phyloP scores from a whole-genome alignment of 2,329 filamentous ascomycete species.

The Botrytis tulipae region DNA sequence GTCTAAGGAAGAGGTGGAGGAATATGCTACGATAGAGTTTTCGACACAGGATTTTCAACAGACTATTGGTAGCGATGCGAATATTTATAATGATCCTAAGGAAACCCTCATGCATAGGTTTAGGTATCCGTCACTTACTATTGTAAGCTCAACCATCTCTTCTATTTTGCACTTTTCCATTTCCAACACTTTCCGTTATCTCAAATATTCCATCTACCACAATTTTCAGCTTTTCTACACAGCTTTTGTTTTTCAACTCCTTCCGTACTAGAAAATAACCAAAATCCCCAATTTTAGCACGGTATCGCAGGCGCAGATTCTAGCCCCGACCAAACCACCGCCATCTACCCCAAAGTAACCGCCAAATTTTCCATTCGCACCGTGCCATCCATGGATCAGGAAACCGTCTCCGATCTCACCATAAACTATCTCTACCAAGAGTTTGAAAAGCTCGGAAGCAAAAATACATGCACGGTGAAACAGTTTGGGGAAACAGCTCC shows the following conservation, averaged over 20 bases:
- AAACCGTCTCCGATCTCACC: not conserved
- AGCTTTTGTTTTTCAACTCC: not conserved
- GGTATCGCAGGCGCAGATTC: constrained; percentile 8
- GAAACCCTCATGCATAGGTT: constrained; percentile 14
- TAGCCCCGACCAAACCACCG: not conserved
- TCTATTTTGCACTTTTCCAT: not conserved
- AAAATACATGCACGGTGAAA: constrained; percentile 1
- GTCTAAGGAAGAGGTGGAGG: not conserved
- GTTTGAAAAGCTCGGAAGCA: not conserved
- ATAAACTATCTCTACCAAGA: not conserved
- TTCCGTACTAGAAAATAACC: not conserved
- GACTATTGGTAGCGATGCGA: not conserved
- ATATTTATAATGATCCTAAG: not conserved
- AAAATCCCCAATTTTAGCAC: not conserved
- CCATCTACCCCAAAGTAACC: not conserved
- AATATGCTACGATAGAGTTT: constrained; percentile 11
- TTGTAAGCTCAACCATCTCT: not conserved
- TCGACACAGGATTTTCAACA: constrained; percentile 7
- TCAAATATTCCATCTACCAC: not conserved
- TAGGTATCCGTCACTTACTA: constrained; percentile 1
- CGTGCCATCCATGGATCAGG: not conserved
- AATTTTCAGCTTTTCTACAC: not conserved
- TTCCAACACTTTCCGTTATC: not conserved
- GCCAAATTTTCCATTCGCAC: constrained; percentile 17
- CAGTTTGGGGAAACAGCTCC: not conserved